These are phyloP conservation scores for Neoconidiobolus thromboides DNA, from an alignment of 371 early-diverging fungal genomes.

Conservation along the genomic window DNA sequence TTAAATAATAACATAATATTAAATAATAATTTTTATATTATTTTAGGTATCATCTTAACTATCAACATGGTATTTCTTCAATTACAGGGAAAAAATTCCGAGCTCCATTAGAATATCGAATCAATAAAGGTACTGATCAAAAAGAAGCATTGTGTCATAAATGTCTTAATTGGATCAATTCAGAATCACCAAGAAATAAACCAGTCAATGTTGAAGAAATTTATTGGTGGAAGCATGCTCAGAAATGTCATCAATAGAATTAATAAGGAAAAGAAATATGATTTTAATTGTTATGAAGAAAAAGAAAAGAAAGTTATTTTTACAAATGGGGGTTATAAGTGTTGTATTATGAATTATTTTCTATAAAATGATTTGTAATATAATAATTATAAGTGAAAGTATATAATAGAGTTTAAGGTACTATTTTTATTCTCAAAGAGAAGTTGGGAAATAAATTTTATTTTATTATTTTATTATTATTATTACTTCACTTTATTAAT, in stretches of 20 bases:
- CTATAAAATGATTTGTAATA: neutral
- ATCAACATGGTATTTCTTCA: conserved; percentile 13
- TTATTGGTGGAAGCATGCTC: conserved; percentile 19
- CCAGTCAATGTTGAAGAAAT: conserved; percentile 16
- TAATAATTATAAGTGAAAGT: neutral
- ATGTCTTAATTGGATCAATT: conserved; percentile 14
- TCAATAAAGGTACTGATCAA: conserved; percentile 6
- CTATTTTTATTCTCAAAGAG: too few species aligned
- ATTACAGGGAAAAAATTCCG: conserved; percentile 11
- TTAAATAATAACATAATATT: neutral
- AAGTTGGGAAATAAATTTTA: too few species aligned
- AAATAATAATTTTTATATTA: neutral
- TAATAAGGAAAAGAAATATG: neutral
- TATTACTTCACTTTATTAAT: too few species aligned
- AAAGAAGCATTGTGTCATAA: conserved; percentile 15
- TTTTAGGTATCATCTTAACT: conserved; percentile 10
- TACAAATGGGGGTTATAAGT: neutral
- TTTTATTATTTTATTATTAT: too few species aligned
- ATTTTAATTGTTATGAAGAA: too few species aligned
- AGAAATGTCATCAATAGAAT: conserved; percentile 13
- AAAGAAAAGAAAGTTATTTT: neutral
- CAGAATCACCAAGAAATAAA: conserved; percentile 10
- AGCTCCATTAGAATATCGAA: conserved; percentile 6
- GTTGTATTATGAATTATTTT: neutral
- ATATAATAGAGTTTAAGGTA: neutral